phyloP scores from a whole-genome alignment of 306 rosid species.

The Leucaena leucocephala region DNA sequence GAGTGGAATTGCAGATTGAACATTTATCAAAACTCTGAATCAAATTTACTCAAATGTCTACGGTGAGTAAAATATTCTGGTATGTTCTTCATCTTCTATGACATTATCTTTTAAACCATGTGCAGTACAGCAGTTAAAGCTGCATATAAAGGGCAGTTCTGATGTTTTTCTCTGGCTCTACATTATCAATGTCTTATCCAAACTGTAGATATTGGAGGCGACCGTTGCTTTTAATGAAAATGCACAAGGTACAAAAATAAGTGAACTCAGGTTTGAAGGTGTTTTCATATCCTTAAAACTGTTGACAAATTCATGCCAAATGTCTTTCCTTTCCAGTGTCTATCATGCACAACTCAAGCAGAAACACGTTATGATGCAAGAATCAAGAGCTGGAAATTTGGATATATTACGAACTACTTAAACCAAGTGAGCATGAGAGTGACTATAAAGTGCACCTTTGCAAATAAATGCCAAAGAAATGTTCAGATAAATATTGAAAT shows the following conservation, averaged over 20 bases:
- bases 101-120: not conserved
- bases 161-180: not conserved
- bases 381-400: conserved; percentile 4
- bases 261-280: not conserved
- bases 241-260: not conserved
- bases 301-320: not conserved
- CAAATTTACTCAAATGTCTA: not conserved
- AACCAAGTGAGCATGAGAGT: not conserved
- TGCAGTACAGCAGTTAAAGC: conserved; percentile 4
- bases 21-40: not conserved
- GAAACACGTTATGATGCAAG: conserved; percentile 7
- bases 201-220: not conserved
- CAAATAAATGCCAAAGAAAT: not conserved
- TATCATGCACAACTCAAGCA: not conserved
- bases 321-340: not conserved
- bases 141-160: not conserved
- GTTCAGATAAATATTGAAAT: not conserved
- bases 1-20: no score
- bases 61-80: not conserved
- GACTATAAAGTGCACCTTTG: not conserved
- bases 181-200: conserved; percentile 1
- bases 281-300: not conserved
- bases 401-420: no score
- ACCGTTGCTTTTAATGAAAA: not conserved
- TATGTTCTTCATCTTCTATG: no score